These are phyloP conservation scores for Talaromyces stipitatus DNA, from an alignment of 495 filamentous ascomycete species.

Conservation along the genomic window DNA sequence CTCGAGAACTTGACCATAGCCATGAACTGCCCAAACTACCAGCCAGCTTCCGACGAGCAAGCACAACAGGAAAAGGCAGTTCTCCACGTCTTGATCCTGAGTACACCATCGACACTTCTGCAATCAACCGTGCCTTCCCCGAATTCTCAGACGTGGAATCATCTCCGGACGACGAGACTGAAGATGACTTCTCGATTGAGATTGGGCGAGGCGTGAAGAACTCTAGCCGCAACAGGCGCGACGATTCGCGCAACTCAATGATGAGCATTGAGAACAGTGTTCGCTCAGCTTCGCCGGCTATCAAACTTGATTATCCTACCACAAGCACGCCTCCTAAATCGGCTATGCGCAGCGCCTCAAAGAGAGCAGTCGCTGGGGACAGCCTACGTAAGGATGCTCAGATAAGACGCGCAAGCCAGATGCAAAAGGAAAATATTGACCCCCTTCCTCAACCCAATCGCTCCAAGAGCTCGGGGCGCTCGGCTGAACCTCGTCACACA, in stretches of 20 bases:
- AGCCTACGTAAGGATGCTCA: slow-evolving; percentile 39
- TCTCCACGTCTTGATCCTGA: slow-evolving; percentile 29
- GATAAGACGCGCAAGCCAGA: slow-evolving; percentile 32
- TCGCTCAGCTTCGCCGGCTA: slow-evolving; percentile 39
- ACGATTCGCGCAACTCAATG: slow-evolving; percentile 36
- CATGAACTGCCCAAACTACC: slow-evolving; percentile 27
- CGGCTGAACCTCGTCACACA: slow-evolving; percentile 28
- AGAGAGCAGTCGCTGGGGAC: slow-evolving; percentile 27
- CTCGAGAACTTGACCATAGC: slow-evolving; percentile 35
- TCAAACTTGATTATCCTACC: slow-evolving; percentile 37
- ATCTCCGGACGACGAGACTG: slow-evolving; percentile 30
- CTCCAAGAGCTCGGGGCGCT: slow-evolving; percentile 4
- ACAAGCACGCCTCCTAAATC: slow-evolving; percentile 34
- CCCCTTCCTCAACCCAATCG: slow-evolving; percentile 30
- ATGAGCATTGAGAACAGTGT: slow-evolving; percentile 43
- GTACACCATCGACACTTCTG: slow-evolving; percentile 54
- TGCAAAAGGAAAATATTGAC: slow-evolving; percentile 39
- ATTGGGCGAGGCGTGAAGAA: slow-evolving; percentile 34
- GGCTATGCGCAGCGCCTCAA: slow-evolving; percentile 17
- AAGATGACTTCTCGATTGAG: slow-evolving; percentile 36
- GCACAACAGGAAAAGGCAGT: slow-evolving; percentile 14
- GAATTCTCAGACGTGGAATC: slow-evolving; percentile 44
- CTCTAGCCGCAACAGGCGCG: slow-evolving; percentile 20
- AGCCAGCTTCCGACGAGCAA: slow-evolving; percentile 18
- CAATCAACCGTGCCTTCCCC: slow-evolving; percentile 54